phyloP scores from a whole-genome alignment of 2,329 filamentous ascomycete genomes.

The Trichoderma cornu-damae region DNA sequence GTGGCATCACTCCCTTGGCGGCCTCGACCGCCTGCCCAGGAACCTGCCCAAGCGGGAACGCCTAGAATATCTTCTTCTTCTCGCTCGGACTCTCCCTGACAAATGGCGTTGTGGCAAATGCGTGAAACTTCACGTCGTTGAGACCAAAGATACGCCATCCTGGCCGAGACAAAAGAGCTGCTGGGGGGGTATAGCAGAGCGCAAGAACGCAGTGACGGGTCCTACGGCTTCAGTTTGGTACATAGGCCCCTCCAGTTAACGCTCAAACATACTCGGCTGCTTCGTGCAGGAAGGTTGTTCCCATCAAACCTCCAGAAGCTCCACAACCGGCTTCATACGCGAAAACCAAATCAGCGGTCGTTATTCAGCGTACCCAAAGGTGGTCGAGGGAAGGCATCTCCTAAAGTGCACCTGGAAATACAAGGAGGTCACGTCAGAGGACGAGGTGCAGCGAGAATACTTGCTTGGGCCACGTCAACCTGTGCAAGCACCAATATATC shows the following conservation, averaged over 20 bases:
- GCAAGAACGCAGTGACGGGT: no score
- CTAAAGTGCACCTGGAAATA: conserved; percentile 3
- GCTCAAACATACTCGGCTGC: conserved; percentile 1
- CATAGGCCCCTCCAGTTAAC: conserved; percentile 11
- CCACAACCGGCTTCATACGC: background rate
- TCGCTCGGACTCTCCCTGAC: no score
- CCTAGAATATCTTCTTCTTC: no score
- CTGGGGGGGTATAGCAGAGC: no score
- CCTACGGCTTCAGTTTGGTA: background rate
- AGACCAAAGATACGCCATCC: no score
- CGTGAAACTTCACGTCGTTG: no score
- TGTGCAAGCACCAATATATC: background rate
- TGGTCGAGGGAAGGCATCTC: conserved; percentile 20
- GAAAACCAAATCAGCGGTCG: background rate
- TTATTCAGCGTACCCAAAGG: conserved; percentile 4
- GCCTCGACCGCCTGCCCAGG: no score
- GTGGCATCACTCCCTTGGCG: no score
- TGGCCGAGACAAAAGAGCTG: no score
- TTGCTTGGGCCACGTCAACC: background rate
- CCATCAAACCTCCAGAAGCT: conserved; percentile 10
- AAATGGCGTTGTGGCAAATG: no score
- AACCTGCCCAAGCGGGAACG: no score
- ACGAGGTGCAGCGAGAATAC: background rate
- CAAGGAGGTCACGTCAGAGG: no score
- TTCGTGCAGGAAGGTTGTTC: background rate